Base-by-base conservation (phyloP, 352 stramenopile genomes). In the Phytophthora litchii region DNA sequence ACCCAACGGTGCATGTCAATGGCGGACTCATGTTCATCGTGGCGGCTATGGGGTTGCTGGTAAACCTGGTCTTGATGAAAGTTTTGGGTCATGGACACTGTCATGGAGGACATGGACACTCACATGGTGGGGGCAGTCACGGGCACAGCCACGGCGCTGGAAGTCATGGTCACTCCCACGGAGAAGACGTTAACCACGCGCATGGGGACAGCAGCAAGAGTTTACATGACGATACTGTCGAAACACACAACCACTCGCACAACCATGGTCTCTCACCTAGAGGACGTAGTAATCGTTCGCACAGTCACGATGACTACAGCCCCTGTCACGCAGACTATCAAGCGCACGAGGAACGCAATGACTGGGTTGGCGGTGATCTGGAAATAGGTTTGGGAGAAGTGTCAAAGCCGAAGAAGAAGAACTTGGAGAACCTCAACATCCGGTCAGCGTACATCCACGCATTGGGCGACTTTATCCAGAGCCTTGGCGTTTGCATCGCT, bases 391-490 rank as follows among this genome's bases (percentile, higher is more conserved):
- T 19, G 2, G 5, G 20, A 0, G 31, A 48, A 7, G 27, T 70
- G 40, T 1, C 49, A 16, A 42, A 67, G 23, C 11, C 20, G 35
- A 58, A 13, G 12, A 54, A 65, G 21, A 58, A 64, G 49, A 76
- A 79, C 12, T 40, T 78, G 7, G 74, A 88, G 58, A 98, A 98
- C 66, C 79, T 98, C 47, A 98, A 98, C 65, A 84, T 99, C 37
- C 61, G 96, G 45, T 93, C 96, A 14, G 96, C 97, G 4, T 98
- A 98, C 76, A 84, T 99, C 50, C 97, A 99, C 72, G 97, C 97
- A 9, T 57, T 99, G 12, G 95, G 91, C 12, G 97, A 99, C 74
- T 89, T 99, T 53, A 83, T 98, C 36, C 96, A 99, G 81, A 98
- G 82, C 47, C 62, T 98, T 2, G 94, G 94, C 23, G 96, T 99